Evolutionary conservation across 2,329 filamentous ascomycete genomes (phyloP).

Genomic region (Dactylellina sp.): DNA sequence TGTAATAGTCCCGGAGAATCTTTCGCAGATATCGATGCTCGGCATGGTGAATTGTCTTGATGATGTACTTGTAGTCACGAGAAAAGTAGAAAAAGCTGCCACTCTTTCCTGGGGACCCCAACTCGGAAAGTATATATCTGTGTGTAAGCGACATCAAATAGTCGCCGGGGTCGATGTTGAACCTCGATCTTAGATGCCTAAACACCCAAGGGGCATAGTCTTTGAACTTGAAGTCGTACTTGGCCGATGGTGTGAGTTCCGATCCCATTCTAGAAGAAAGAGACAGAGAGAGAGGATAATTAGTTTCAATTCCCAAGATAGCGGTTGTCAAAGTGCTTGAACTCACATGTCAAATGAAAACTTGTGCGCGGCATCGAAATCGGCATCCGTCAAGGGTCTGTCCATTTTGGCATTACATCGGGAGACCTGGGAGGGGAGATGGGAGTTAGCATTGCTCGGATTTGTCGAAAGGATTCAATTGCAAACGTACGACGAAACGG

Average conservation of each 20-base stretch:
- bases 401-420: slow-evolving; percentile 97
- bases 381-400: slow-evolving; percentile 85
- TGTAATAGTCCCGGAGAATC: slow-evolving; percentile 90
- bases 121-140: slow-evolving; percentile 97
- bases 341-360: slow-evolving; percentile 97
- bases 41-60: slow-evolving; percentile 97
- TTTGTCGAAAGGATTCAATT: not conserved
- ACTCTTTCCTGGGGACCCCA: slow-evolving; percentile 96
- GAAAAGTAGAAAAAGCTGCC: slow-evolving; percentile 99
- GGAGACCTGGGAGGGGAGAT: slow-evolving; percentile 90
- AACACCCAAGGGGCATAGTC: slow-evolving; percentile 99
- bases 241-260: slow-evolving; percentile 95
- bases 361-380: slow-evolving; percentile 95
- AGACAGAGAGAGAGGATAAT: too few species aligned
- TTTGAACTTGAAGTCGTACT: slow-evolving; percentile 99
- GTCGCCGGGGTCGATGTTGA: slow-evolving; percentile 93
- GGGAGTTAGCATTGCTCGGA: not conserved
- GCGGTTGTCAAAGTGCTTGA: slow-evolving; percentile 62
- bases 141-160: slow-evolving; percentile 98
- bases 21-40: slow-evolving; percentile 90
- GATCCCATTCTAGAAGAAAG: slow-evolving; percentile 82
- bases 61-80: slow-evolving; percentile 99
- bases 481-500: slow-evolving; percentile 71
- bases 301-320: not conserved
- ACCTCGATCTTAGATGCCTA: slow-evolving; percentile 85